Evolutionary conservation across 1,284 basidiomycete species (phyloP).

Genomic region (Rhodofomes roseus): DNA sequence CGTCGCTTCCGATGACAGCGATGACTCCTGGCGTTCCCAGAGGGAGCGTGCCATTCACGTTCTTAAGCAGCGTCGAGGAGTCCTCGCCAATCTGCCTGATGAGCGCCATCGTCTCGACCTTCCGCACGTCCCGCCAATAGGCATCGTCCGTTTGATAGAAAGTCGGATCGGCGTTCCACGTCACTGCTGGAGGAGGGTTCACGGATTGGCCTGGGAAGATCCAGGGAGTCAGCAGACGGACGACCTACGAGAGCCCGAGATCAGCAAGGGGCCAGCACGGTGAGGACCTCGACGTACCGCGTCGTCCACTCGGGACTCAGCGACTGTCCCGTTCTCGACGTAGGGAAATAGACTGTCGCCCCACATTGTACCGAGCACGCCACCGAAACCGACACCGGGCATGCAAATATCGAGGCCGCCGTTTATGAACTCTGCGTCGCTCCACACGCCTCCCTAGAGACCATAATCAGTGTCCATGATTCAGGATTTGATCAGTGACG

Average conservation of each 20-base stretch:
- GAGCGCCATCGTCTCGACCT: slow-evolving; percentile 32
- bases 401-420: slow-evolving; percentile 57
- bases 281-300: slow-evolving; percentile 12
- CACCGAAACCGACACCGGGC: neutral
- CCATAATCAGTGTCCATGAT: neutral
- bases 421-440: slow-evolving; percentile 32
- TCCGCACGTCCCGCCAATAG: slow-evolving; percentile 20
- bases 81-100: slow-evolving; percentile 45
- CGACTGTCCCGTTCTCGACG: slow-evolving; percentile 50
- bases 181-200: neutral
- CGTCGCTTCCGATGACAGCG: slow-evolving; percentile 4
- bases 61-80: slow-evolving; percentile 64
- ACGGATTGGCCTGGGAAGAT: neutral
- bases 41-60: slow-evolving; percentile 49
- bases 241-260: neutral
- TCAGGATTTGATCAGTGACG: no score
- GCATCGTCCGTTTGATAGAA: neutral
- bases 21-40: slow-evolving; percentile 32
- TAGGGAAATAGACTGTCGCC: neutral
- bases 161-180: neutral
- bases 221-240: neutral
- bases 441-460: slow-evolving; percentile 40
- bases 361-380: neutral
- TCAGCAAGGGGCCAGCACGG: no score
- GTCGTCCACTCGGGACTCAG: slow-evolving; percentile 43